Evolutionary conservation across 2,329 filamentous ascomycete species (phyloP).

Genomic region (Diaporthe sp.): DNA sequence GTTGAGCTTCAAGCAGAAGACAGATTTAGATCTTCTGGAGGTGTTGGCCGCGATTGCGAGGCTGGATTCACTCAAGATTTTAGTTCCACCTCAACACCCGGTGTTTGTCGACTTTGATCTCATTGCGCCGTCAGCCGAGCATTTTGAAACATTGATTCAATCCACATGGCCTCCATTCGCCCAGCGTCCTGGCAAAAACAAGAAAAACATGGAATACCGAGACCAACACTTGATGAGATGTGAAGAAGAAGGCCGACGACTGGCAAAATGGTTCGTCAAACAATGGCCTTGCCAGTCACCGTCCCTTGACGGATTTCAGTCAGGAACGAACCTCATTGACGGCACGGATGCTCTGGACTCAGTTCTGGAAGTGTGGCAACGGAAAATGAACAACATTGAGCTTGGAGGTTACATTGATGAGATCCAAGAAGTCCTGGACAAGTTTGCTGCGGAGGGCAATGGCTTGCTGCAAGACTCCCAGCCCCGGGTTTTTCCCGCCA

Average conservation of each 20-base stretch:
- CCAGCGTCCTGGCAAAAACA: not conserved
- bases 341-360: constrained; percentile 48
- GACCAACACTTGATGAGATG: not conserved
- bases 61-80: not conserved
- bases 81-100: constrained; percentile 2
- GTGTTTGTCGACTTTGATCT: constrained; percentile 24
- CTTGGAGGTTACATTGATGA: constrained; percentile 54
- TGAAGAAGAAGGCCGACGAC: constrained; percentile 1
- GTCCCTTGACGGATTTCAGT: constrained; percentile 41
- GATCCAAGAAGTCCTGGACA: constrained; percentile 54
- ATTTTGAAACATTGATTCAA: not conserved
- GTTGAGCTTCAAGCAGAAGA: not conserved
- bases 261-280: constrained; percentile 53
- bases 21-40: not conserved
- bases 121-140: not conserved
- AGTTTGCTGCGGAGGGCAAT: not conserved
- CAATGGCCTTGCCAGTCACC: constrained; percentile 58
- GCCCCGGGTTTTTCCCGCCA: rapidly evolving
- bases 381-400: constrained; percentile 58
- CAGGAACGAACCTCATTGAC: constrained; percentile 48
- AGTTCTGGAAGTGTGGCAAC: constrained; percentile 58
- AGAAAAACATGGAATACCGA: rapidly evolving
- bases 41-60: constrained; percentile 4
- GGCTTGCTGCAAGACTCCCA: not conserved
- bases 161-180: not conserved